Evolutionary conservation across 129 eudicot species (phyloP).

Genomic region (Flaveria linearis): DNA sequence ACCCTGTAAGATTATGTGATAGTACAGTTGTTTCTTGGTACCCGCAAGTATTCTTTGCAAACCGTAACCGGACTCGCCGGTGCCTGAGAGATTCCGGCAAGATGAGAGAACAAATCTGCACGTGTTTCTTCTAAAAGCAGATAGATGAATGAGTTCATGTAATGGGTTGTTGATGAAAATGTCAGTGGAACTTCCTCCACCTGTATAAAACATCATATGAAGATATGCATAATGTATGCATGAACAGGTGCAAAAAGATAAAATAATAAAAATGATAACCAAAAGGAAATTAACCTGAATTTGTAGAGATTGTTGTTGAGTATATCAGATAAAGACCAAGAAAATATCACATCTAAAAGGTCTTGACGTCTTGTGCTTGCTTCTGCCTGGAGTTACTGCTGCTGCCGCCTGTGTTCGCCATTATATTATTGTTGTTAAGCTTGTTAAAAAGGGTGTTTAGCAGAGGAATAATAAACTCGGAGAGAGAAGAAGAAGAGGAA

Average conservation of each 20-base stretch:
- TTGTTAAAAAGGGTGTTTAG: neutral
- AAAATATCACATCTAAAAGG: constrained; percentile 34
- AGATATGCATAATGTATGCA: too few species aligned
- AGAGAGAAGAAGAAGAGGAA: too few species aligned
- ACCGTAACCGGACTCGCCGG: neutral
- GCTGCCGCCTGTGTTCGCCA: neutral
- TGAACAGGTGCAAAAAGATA: too few species aligned
- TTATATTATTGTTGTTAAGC: neutral
- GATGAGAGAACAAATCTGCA: constrained; percentile 38
- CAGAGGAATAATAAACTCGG: too few species aligned
- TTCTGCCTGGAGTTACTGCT: neutral
- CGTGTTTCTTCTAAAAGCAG: constrained; percentile 54
- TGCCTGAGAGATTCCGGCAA: constrained; percentile 21
- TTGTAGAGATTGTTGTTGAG: constrained; percentile 40
- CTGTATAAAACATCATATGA: constrained; percentile 21
- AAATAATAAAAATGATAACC: too few species aligned
- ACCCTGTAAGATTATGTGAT: neutral
- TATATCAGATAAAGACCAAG: constrained; percentile 47
- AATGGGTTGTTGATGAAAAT: constrained; percentile 31
- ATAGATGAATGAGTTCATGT: constrained; percentile 35
- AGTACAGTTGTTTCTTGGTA: neutral
- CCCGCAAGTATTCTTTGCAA: neutral
- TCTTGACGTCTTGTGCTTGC: neutral
- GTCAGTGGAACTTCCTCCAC: constrained; percentile 37
- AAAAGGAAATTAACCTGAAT: constrained; percentile 30